Percentiles rank a stretch among this genome's conserved stretches.
Evolutionary conservation across 352 stramenopile species (phyloP).

Genomic region (Pythium brassicae): DNA sequence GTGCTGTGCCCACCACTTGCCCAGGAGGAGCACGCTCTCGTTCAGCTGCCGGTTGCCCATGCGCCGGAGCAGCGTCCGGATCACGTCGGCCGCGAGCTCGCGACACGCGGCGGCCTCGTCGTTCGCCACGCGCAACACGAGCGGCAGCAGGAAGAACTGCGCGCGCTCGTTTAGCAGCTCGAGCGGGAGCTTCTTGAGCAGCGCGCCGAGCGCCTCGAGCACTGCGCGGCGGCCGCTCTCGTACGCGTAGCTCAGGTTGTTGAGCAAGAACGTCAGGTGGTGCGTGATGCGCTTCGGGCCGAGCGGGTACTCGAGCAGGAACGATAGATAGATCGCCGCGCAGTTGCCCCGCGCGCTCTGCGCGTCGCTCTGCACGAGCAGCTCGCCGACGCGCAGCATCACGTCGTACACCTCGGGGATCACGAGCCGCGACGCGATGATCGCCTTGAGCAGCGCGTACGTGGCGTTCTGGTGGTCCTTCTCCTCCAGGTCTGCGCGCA

Average conservation of each 20-base stretch:
- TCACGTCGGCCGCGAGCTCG: conserved; percentile 66
- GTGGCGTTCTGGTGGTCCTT: conserved; percentile 95
- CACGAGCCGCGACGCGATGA: conserved; percentile 88
- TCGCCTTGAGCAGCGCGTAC: conserved; percentile 90
- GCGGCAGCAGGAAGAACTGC: conserved; percentile 93
- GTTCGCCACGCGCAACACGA: conserved; percentile 96
- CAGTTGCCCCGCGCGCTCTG: conserved; percentile 80
- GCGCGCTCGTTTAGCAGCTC: conserved; percentile 89
- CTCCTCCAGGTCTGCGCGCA: conserved; percentile 90
- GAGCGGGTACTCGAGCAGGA: conserved; percentile 95
- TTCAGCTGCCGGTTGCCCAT: conserved; percentile 89
- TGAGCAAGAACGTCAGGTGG: conserved; percentile 93
- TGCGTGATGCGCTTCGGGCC: conserved; percentile 90
- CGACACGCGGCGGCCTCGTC: conserved; percentile 91
- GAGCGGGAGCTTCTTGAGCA: conserved; percentile 91
- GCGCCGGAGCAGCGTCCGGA: conserved; percentile 85
- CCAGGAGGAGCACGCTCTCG: conserved; percentile 83
- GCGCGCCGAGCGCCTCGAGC: conserved; percentile 82
- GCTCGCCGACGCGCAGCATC: conserved; percentile 92
- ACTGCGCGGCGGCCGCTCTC: conserved; percentile 91
- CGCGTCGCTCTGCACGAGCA: conserved; percentile 92
- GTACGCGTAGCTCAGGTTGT: conserved; percentile 96
- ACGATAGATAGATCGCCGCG: conserved; percentile 81
- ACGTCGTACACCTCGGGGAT: conserved; percentile 96
- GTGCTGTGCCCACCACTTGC: conserved; percentile 74